Conservation (phyloP, 2,329 filamentous ascomycete genomes). For the Mycosphaerella arachidis region DNA sequence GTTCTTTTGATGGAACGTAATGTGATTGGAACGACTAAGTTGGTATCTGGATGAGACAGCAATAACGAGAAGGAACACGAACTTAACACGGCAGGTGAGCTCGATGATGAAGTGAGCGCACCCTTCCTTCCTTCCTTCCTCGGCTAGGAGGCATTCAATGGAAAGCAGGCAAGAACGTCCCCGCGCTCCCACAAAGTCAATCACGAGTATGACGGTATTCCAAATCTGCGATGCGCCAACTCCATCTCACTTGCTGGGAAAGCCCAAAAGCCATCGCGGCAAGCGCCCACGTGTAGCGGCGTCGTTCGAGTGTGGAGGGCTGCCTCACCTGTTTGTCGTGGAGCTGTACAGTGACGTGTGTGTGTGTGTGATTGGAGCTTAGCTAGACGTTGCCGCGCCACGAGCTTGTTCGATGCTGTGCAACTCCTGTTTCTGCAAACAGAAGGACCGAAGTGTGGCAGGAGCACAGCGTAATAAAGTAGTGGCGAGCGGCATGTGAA, state of each 20-base stretch:
- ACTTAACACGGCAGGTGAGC: neutral
- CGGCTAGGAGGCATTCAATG: neutral
- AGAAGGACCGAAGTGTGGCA: too few relatives aligned
- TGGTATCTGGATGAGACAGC: neutral
- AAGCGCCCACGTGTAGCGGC: neutral
- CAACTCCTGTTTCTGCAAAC: neutral
- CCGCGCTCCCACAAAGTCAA: neutral
- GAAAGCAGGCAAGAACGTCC: neutral
- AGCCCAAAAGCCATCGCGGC: neutral
- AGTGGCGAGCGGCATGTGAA: neutral
- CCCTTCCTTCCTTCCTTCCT: too few relatives aligned
- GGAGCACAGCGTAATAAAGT: neutral
- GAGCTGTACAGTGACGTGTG: neutral
- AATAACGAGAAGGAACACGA: neutral
- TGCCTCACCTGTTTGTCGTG: neutral
- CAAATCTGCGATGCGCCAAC: neutral
- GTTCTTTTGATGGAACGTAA: neutral
- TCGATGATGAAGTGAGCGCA: neutral
- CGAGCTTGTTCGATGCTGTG: neutral
- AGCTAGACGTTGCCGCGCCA: neutral
- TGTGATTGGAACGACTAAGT: neutral
- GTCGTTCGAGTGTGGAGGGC: too few relatives aligned
- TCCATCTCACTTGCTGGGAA: neutral
- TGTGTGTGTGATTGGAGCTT: neutral
- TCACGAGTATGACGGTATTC: neutral